Evolutionary conservation across 2,329 filamentous ascomycete species (phyloP).

Genomic region (Trichoderma brevicompactum): DNA sequence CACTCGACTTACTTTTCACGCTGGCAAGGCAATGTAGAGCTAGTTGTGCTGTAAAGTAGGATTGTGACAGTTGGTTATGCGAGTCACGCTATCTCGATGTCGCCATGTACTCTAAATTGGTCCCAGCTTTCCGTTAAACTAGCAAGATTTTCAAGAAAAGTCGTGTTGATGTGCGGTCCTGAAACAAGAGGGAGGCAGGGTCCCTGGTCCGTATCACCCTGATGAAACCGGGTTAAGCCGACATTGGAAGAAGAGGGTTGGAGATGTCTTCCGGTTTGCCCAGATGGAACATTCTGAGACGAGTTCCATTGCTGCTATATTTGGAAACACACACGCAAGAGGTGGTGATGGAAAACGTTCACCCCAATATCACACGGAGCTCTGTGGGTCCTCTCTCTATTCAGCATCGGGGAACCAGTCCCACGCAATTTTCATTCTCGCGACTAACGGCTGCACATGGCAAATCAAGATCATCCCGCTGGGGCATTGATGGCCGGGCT

Average conservation of each 20-base stretch:
- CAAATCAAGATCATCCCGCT: constrained; percentile 27
- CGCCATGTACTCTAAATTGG: constrained; percentile 26
- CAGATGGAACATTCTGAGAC: constrained; percentile 29
- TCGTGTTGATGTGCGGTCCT: constrained; percentile 7
- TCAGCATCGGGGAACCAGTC: constrained; percentile 22
- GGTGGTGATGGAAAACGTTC: constrained; percentile 12
- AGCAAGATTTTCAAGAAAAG: constrained; percentile 18
- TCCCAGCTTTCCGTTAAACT: constrained; percentile 18
- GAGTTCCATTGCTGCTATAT: constrained; percentile 29
- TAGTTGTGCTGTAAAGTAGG: constrained; percentile 5
- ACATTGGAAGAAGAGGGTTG: constrained; percentile 15
- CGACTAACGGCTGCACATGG: constrained; percentile 20
- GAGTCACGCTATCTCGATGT: constrained; percentile 27
- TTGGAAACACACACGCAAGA: constrained; percentile 24
- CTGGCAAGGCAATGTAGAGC: neutral
- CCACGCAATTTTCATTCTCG: constrained; percentile 12
- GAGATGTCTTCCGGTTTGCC: constrained; percentile 3
- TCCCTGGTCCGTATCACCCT: constrained; percentile 20
- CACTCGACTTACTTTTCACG: constrained; percentile 9
- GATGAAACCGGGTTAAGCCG: constrained; percentile 29
- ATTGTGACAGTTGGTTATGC: constrained; percentile 28
- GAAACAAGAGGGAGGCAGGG: constrained; percentile 26
- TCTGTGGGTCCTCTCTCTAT: constrained; percentile 15
- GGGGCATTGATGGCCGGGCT: constrained; percentile 9
- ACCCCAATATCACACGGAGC: constrained; percentile 24